A percentile compares a stretch with the other conserved stretches of the same genome.
Evolutionary conservation across 2,329 filamentous ascomycete genomes (phyloP).

Genomic region (Aotearoamyces nothofagi): DNA sequence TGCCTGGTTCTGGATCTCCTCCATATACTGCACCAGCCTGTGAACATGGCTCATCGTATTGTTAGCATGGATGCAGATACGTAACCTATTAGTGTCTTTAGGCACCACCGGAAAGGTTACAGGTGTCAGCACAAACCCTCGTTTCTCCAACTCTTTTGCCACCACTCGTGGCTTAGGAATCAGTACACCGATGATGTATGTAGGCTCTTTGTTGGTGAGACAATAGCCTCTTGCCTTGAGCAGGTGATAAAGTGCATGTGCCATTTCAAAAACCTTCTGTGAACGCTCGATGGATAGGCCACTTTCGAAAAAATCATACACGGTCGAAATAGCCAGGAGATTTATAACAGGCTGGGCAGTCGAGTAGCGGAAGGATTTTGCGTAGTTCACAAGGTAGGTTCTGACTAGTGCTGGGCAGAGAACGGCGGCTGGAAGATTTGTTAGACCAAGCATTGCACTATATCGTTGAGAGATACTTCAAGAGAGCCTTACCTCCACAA

Average conservation of each 20-base stretch:
- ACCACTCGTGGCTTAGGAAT: constrained; percentile 41
- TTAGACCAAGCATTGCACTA: constrained; percentile 1
- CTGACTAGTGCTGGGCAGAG: constrained; percentile 44
- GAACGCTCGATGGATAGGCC: constrained; percentile 26
- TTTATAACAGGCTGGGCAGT: constrained; percentile 50
- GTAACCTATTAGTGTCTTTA: constrained; percentile 42
- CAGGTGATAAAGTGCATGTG: constrained; percentile 1
- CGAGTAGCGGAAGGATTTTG: constrained; percentile 60
- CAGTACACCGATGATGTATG: constrained; percentile 50
- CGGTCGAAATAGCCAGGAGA: constrained; percentile 39
- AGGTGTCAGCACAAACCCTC: constrained; percentile 43
- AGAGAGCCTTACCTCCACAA: constrained; percentile 43
- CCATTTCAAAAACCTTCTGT: neutral
- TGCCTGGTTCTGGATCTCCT: no score
- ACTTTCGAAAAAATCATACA: constrained; percentile 38
- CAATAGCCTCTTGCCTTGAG: constrained; percentile 2
- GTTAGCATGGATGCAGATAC: constrained; percentile 52
- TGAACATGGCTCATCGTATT: constrained; percentile 45
- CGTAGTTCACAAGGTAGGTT: constrained; percentile 60
- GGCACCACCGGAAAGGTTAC: constrained; percentile 58
- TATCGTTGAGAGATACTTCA: neutral
- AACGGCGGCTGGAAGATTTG: constrained; percentile 35
- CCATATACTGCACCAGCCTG: constrained; percentile 28
- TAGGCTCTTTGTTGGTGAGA: neutral
- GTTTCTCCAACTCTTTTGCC: constrained; percentile 41